Base-by-base conservation (phyloP, 495 filamentous ascomycete species). In the Rostrohypoxylon terebratum region DNA sequence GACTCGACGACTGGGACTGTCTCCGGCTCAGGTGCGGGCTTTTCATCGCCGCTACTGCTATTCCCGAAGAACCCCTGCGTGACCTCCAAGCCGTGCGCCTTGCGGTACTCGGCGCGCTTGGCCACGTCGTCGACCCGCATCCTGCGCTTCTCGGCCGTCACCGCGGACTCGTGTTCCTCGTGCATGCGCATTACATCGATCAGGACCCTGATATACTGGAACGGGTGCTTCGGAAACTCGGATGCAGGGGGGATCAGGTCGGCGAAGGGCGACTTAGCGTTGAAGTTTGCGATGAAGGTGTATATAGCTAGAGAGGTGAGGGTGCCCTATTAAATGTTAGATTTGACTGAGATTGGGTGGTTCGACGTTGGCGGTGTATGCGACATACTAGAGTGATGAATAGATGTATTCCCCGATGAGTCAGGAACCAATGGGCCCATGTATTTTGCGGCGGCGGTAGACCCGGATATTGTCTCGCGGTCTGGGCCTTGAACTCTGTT, bases 31-130 rank as follows among this genome's bases (percentile, higher is more conserved):
- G 53, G 6, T 0, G 14, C 28, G 0, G 63, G n/a, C 21, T 66
- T 23, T 34, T n/a, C 38, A 42, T 2, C 13, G 13, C 51, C 16
- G 51, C 9, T 25, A 45, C 6, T 50, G 58, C 59, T 59, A 20
- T 66, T 58, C 45, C 72, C 48, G 50, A 69, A 74, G 53, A 83
- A 57, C 11, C 82, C 79, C 64, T 76, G 79, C 68, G 87, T 81
- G 47, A 89, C 85, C 71, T 91, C 89, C 74, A 95, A 28, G 8
- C 93, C 94, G 86, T 97, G 93, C 59, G 92, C 93, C 82, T 91
- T 87, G 53, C 92, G 89, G 79, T 92, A 98, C 79, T 90, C 86
- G 47, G 83, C 82, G 68, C 94, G 84, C 87, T 96, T 96, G 77
- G 87, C 82, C 38, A 92, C 90, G 82, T 98, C 94, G 42, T 96